A percentile compares a stretch with the other conserved stretches of the same genome.
Evolutionary conservation across 192 early-diverging fungal genomes (phyloP).

Genomic region (Coemansia reversa): DNA sequence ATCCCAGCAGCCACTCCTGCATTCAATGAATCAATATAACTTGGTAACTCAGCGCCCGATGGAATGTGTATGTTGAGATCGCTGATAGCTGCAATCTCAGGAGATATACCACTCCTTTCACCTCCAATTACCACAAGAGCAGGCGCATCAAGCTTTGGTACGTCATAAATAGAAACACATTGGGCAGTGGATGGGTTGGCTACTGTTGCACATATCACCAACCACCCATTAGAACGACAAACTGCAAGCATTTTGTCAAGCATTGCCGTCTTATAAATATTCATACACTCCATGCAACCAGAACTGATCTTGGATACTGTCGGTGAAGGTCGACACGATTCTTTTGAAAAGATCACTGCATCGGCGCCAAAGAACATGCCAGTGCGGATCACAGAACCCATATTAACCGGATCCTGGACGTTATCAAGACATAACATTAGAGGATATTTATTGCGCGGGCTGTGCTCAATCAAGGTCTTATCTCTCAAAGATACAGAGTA

Average conservation of each 20-base stretch:
- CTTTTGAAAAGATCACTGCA: conserved; percentile 15
- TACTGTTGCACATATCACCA: conserved; percentile 23
- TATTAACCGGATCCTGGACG: conserved; percentile 41
- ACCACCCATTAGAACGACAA: conserved; percentile 30
- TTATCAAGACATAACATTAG: conserved; percentile 31
- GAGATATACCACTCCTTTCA: conserved; percentile 28
- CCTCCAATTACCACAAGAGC: conserved; percentile 46
- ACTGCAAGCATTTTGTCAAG: conserved; percentile 3
- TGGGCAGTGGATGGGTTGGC: not conserved
- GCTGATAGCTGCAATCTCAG: conserved; percentile 10
- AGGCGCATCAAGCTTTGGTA: conserved; percentile 20
- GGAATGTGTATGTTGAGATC: conserved; percentile 39
- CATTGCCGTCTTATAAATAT: conserved; percentile 7
- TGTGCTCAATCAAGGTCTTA: not conserved
- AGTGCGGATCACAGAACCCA: conserved; percentile 48
- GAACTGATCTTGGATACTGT: conserved; percentile 42
- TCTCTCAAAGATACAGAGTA: conserved; percentile 11
- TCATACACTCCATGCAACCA: conserved; percentile 41
- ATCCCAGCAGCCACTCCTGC: conserved; percentile 49
- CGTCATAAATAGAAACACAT: not conserved
- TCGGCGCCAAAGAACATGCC: conserved; percentile 53
- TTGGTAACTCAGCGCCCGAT: conserved; percentile 14
- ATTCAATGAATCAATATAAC: conserved; percentile 48
- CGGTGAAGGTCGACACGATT: conserved; percentile 16
- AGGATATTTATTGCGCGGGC: conserved; percentile 33